phyloP scores from a whole-genome alignment of 2,329 filamentous ascomycete genomes.

The Aspergillus brunneoviolaceus region DNA sequence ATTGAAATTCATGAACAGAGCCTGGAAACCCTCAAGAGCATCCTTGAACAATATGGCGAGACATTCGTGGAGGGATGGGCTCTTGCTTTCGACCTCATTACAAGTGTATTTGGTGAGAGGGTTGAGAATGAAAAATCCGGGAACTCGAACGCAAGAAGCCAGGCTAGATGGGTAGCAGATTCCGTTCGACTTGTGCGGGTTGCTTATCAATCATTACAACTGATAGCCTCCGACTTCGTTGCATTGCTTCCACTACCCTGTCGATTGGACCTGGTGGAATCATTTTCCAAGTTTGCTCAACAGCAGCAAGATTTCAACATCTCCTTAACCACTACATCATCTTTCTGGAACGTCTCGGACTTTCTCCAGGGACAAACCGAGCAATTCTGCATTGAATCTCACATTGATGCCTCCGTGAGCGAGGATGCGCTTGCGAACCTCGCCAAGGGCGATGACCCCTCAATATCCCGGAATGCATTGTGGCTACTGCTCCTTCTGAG shows the following conservation, averaged over 20 bases:
- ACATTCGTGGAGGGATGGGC: conserved; percentile 80
- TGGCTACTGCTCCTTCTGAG: conserved; percentile 39
- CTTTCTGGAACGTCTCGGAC: conserved; percentile 94
- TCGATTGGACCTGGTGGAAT: conserved; percentile 77
- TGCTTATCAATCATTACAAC: conserved; percentile 83
- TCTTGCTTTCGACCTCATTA: conserved; percentile 79
- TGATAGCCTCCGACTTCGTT: conserved; percentile 94
- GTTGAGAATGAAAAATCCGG: conserved; percentile 28
- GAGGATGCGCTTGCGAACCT: conserved; percentile 59
- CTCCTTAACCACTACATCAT: conserved; percentile 88
- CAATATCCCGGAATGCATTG: conserved; percentile 52
- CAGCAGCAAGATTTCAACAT: conserved; percentile 94
- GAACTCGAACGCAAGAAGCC: conserved; percentile 16
- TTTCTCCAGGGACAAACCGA: conserved; percentile 63
- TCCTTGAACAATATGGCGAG: conserved; percentile 87
- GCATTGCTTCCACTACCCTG: conserved; percentile 68
- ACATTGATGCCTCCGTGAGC: conserved; percentile 47
- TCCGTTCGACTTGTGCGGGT: conserved; percentile 78
- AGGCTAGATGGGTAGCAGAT: conserved; percentile 29
- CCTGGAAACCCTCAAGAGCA: conserved; percentile 74
- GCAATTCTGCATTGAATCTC: conserved; percentile 37
- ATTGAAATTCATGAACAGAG: conserved; percentile 77
- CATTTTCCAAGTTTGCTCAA: conserved; percentile 82
- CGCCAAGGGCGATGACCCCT: conserved; percentile 59
- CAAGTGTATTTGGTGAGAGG: conserved; percentile 68